Evolutionary conservation across 1,284 basidiomycete species (phyloP).

Genomic region (Trametes versicolor): DNA sequence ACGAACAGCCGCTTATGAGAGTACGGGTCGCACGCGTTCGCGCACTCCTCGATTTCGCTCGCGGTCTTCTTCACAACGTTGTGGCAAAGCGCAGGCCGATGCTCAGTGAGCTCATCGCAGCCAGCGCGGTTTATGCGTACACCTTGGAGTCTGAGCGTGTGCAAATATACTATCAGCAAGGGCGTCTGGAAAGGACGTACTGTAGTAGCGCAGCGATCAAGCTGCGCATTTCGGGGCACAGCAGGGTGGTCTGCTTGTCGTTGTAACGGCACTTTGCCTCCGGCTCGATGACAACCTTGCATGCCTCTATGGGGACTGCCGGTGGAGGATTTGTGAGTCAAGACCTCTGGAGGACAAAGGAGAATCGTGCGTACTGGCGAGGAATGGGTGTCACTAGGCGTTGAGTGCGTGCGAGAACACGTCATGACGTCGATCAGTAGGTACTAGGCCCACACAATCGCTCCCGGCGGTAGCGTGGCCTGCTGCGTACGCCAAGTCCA

Average conservation of each 20-base stretch:
- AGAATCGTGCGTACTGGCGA: too few species aligned
- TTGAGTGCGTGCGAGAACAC: conserved; percentile 38
- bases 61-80: conserved; percentile 35
- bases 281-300: conserved; percentile 52
- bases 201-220: conserved; percentile 54
- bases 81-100: conserved; percentile 35
- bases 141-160: neutral
- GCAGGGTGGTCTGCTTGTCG: conserved; percentile 50
- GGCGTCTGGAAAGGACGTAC: conserved; percentile 38
- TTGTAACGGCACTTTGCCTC: conserved; percentile 53
- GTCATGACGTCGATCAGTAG: neutral
- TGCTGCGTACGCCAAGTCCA: neutral
- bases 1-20: conserved; percentile 45
- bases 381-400: conserved; percentile 40
- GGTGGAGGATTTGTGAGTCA: too few species aligned
- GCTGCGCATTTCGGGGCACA: conserved; percentile 56
- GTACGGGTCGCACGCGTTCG: conserved; percentile 46
- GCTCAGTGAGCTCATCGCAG: conserved; percentile 32
- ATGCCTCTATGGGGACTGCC: conserved; percentile 55
- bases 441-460: neutral
- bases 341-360: too few species aligned
- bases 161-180: neutral
- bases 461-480: neutral
- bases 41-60: conserved; percentile 44
- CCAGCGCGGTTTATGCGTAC: conserved; percentile 13